Base-by-base conservation (phyloP, 108 stramenopile genomes). In the Cyclotella atomus region DNA sequence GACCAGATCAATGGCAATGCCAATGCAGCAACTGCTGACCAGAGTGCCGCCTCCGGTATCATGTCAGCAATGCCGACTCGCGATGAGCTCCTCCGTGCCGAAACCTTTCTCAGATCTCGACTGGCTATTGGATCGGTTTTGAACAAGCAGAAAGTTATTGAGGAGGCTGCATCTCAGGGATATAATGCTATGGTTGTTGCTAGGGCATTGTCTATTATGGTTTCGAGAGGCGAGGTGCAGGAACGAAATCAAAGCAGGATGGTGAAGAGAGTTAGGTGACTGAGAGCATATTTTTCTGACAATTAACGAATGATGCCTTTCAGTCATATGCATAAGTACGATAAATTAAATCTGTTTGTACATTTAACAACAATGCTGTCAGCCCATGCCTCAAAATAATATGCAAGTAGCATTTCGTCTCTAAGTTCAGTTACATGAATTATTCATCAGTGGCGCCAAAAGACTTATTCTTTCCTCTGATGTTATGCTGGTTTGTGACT, bases 151-250 rank as follows among this genome's bases (percentile, higher is more conserved):
- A 76, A 87, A 27, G 65, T 96, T 27, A 59, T 96, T 15, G 95
- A 96, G 71, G 93, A 96, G 79, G 91, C 90, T 3, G 77, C 90
- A 32, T 81, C 85, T 1, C 90, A 92, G 64, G 95, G 95, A 27
- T 88, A 89, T 68, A 88, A 94, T 75, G 88, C 91, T 23, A 82
- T 90, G 70, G 66, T 91, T 19, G 73, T 92, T 10, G 86, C 90
- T 5, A 77, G 88, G 30, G 93, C 90, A 16, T 53, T 96, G 19
- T 75, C 80, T 14, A 87, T 91, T 28, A 90, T 94, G 90, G 84
- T 84, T 21, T 76, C 71, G 33, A 80, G 90, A 59, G 92, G 91
- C 5, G 93, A 96, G 53, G 68, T 96, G 16, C 79, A 89, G 63
- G 95, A 96, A 76, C 65, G 88, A 36, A 94, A 93, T 59, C 88